Evolutionary conservation across 2,329 filamentous ascomycete species (phyloP), one percentile per base, ranked within the genome.

Genomic region (Scedosporium boydii): DNA sequence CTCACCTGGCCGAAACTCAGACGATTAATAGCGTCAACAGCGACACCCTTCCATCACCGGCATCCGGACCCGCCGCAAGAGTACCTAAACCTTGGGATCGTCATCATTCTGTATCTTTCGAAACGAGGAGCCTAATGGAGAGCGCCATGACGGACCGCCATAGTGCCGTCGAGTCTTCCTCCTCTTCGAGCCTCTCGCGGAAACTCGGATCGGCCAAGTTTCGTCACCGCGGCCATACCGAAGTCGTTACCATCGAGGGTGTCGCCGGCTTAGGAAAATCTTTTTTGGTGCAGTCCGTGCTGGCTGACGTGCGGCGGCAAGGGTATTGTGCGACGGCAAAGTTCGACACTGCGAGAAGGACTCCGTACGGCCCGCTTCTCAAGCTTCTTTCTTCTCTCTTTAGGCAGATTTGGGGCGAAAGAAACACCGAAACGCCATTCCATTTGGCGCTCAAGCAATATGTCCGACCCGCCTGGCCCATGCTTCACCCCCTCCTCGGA

Each of bases 281-380:
- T 65, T 84, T 82, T 63, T 77, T 88, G 16, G 82, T 87, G 27
- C 84, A 87, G 67, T 85, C 84, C 7, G 81, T 87, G 4, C 77
- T 87, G 51, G 76, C 81, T 2, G 85, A 88, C 66, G 83, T 83
- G 16, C 77, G 85, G 59, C 78, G 82, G 56, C 80, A 81, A 63
- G 86, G 86, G 2, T 88, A 87, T 68, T 87, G 84, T 67, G 83
- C 85, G 6, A 86, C 83, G 38, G 82, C 85, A 48, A 88, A 88
- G 68, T 88, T 88, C 64, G 86, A 88, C 67, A 82, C 81, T 0
- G 81, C 84, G 0, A 78, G 82, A 66, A 80, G 80, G 67, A 82
- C 79, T 7, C 82, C 86, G 3, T 88, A 87, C 69, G 85, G 84
- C 1, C 85, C 86, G 3, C 72, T 88, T 46, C 77, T 88, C 27